Evolutionary conservation across 306 rosid species (phyloP).

Genomic region (Carpinus viminea): DNA sequence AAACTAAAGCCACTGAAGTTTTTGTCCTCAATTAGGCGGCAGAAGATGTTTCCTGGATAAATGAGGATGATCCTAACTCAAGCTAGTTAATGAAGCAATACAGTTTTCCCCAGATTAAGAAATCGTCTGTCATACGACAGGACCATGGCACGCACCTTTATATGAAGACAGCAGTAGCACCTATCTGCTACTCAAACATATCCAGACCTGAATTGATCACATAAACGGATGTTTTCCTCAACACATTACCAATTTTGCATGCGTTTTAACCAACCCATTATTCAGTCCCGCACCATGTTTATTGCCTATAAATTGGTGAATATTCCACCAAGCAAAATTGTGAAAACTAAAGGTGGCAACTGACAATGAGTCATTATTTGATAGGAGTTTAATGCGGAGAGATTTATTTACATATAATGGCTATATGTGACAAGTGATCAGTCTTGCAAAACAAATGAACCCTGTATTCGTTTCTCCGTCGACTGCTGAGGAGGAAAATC

Average conservation of each 20-base stretch:
- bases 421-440: conserved; percentile 28
- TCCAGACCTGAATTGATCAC: not conserved
- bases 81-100: not conserved
- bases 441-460: conserved; percentile 80
- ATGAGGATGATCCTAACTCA: not conserved
- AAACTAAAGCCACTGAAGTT: not conserved
- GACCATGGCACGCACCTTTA: not conserved
- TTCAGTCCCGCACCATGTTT: not conserved
- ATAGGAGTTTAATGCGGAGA: conserved; percentile 13
- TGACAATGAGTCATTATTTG: conserved; percentile 18
- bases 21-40: not conserved
- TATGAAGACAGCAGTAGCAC: not conserved
- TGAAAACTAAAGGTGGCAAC: conserved; percentile 7
- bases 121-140: not conserved
- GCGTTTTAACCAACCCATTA: not conserved
- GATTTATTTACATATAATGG: conserved; percentile 43
- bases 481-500: conserved; percentile 61
- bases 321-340: conserved; percentile 3
- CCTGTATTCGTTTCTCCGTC: conserved; percentile 82
- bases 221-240: not conserved
- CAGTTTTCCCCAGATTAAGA: not conserved
- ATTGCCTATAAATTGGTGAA: not conserved
- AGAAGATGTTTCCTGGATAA: not conserved
- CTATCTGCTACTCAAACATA: not conserved
- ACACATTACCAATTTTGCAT: not conserved